Percentiles rank a stretch among this genome's conserved stretches.
Evolutionary conservation across 225 moss, liverwort and hornwort species (phyloP).

Genomic region (Takakia lepidozioides): DNA sequence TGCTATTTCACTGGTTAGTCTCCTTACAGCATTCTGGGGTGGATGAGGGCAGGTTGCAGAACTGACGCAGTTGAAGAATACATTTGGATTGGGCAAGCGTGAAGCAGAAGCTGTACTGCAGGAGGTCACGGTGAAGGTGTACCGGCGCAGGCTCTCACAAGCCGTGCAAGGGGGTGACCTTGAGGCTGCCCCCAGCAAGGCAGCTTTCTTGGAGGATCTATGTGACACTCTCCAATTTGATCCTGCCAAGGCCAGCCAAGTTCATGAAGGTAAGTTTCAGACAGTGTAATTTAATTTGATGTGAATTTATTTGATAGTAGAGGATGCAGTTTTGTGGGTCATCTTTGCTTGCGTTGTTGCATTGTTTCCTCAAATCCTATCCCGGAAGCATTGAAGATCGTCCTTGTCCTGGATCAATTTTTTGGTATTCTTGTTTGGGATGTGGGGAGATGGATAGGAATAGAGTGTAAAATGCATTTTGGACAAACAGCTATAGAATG

Average conservation of each 20-base stretch:
- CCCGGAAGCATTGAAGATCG: too few relatives aligned
- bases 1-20: background rate
- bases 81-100: conserved; percentile 94
- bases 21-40: background rate
- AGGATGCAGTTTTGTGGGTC: too few relatives aligned
- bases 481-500: too few relatives aligned
- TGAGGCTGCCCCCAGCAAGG: conserved; percentile 95
- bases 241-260: conserved; percentile 80
- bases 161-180: conserved; percentile 93
- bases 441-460: too few relatives aligned
- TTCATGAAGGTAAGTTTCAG: conserved; percentile 62
- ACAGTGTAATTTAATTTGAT: background rate
- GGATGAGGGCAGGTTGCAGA: conserved; percentile 44
- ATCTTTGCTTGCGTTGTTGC: too few relatives aligned
- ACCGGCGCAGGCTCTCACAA: conserved; percentile 83
- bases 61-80: conserved; percentile 72
- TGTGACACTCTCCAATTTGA: conserved; percentile 87
- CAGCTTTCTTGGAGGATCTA: conserved; percentile 73
- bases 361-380: background rate
- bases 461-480: too few relatives aligned
- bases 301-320: too few relatives aligned
- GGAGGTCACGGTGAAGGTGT: conserved; percentile 79
- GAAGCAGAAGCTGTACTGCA: conserved; percentile 80
- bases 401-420: background rate
- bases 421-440: too few relatives aligned